Evolutionary conservation across 129 eudicot species (phyloP), one percentile per base, ranked within the genome.

Genomic region (Escallonia rubra): DNA sequence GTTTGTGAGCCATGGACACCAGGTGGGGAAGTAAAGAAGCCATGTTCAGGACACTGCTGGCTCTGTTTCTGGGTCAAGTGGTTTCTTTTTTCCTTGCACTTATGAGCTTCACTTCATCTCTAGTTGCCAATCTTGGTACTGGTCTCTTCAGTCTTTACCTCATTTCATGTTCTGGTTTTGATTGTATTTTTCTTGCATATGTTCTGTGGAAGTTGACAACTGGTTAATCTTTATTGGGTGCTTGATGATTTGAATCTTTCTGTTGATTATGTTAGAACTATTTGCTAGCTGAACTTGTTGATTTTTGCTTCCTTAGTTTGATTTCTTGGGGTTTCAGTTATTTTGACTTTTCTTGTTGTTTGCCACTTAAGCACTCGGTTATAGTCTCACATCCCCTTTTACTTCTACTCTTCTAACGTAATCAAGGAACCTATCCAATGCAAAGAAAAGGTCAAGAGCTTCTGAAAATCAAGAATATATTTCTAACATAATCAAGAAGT

Each of bases 11-110:
- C 64, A 80, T 69, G 71, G 49, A 43, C 59, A 53, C 23, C 39
- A 16, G 45, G 65, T 47, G 66, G 45, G 54, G 42, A 11, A 68
- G 57, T n/a, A 44, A 63, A 40, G 71, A 70, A 15, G 67, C 65
- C 3, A 41, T 76, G 13, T 39, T 70, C 51, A 72, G 72, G 58
- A 73, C 75, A 42, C 39, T 83, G 59, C 56, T 71, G 57, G 74
- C 61, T 14, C 64, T 87, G 86, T 69, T 81, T 46, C 61, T 87
- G 70, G 95, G 95, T 73, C 95, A 84, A 69, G 54, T 74, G 57
- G 83, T 87, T 48, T 87, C 95, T 34, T 79, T 84, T 59, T 65
- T 77, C 23, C 53, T 81, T 86, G 77, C 95, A 4, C 64, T 84
- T 50, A 61, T 74, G 72, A 72, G 83, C 75, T 87, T 81, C 83